Percentiles rank a stretch among this genome's conserved stretches.
These are phyloP conservation scores for Apostasia ramifera DNA, from an alignment of 106 monocot species.

Conservation along the genomic window DNA sequence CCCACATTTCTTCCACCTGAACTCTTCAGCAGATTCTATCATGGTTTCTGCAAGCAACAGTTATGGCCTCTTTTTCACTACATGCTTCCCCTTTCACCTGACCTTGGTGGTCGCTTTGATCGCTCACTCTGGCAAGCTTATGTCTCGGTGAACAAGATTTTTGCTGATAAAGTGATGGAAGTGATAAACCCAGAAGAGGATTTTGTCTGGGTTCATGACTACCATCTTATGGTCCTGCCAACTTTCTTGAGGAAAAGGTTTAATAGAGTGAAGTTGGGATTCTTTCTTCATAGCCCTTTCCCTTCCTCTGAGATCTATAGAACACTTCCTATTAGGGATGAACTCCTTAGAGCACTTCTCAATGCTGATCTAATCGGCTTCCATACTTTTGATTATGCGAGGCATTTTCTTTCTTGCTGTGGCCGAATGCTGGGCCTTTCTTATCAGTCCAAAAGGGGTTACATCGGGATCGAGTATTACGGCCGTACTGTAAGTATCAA, in stretches of 20 bases:
- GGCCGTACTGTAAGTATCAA: slow-evolving; percentile 50
- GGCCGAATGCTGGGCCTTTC: slow-evolving; percentile 48
- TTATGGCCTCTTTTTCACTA: slow-evolving; percentile 50
- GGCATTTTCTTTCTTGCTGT: slow-evolving; percentile 54
- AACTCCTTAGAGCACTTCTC: slow-evolving; percentile 44
- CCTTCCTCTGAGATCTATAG: slow-evolving; percentile 51
- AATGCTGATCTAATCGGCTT: slow-evolving; percentile 49
- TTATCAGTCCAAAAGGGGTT: slow-evolving; percentile 47
- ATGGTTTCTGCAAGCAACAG: slow-evolving; percentile 53
- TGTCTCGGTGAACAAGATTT: slow-evolving; percentile 54
- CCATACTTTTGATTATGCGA: slow-evolving; percentile 51
- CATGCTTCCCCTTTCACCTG: slow-evolving; percentile 46
- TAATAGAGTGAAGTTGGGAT: slow-evolving; percentile 46
- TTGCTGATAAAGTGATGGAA: slow-evolving; percentile 53
- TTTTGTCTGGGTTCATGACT: slow-evolving; percentile 52
- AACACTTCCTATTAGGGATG: slow-evolving; percentile 46
- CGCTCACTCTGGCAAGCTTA: slow-evolving; percentile 52
- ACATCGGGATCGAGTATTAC: slow-evolving; percentile 49
- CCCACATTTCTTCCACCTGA: slow-evolving; percentile 35
- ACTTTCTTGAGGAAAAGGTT: slow-evolving; percentile 48
- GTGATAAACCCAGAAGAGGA: slow-evolving; percentile 48
- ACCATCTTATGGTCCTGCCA: slow-evolving; percentile 46
- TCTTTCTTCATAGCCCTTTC: slow-evolving; percentile 50
- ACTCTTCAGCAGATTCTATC: slow-evolving; percentile 42
- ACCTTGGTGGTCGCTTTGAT: slow-evolving; percentile 40